Evolutionary conservation across 192 early-diverging fungal species (phyloP).

Genomic region (Phycomyces nitens): DNA sequence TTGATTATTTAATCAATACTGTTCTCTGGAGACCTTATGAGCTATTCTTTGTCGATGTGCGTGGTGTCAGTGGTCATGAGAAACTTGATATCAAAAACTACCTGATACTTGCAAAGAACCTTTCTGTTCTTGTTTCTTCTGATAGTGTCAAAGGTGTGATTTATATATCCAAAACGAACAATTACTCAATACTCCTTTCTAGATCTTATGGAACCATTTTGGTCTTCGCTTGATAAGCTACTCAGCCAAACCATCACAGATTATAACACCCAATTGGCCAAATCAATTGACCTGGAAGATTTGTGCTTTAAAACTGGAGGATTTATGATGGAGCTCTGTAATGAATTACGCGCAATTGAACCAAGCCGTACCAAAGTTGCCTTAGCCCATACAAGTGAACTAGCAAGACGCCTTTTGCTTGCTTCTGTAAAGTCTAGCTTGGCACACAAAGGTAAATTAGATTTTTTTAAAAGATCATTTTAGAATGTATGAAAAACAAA

Average conservation of each 20-base stretch:
- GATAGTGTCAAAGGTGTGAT: conserved; percentile 11
- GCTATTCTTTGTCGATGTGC: conserved; percentile 36
- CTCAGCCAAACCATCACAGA: conserved; percentile 10
- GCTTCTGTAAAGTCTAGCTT: conserved; percentile 4
- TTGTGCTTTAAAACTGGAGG: conserved; percentile 10
- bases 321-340: background rate
- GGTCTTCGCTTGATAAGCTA: conserved; percentile 8
- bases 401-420: conserved; percentile 7
- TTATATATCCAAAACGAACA: background rate
- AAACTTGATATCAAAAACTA: conserved; percentile 16
- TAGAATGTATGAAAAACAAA: no score
- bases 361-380: background rate
- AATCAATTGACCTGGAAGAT: background rate
- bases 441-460: conserved; percentile 6
- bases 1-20: conserved; percentile 18
- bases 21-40: conserved; percentile 42
- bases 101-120: conserved; percentile 12
- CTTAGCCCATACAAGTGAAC: background rate
- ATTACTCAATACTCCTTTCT: background rate
- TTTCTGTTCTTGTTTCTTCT: conserved; percentile 6
- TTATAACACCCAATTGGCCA: background rate
- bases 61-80: conserved; percentile 3
- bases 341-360: background rate
- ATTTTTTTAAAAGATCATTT: background rate
- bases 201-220: conserved; percentile 13